These are phyloP conservation scores for Coniella lustricola DNA, from an alignment of 2,329 filamentous ascomycete genomes.

Conservation along the genomic window DNA sequence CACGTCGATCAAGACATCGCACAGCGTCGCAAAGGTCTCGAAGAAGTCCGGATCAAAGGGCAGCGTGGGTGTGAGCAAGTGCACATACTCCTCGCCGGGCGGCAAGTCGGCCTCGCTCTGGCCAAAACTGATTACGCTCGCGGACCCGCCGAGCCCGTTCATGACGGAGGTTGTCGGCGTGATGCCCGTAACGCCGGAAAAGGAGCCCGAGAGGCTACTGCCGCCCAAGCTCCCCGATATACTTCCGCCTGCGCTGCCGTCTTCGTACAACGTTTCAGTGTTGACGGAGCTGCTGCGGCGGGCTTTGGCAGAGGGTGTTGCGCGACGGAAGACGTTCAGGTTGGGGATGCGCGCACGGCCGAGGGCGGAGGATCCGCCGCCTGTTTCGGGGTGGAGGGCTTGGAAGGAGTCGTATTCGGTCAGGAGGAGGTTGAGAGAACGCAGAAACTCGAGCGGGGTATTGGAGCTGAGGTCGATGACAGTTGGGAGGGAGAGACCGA, in stretches of 20 bases:
- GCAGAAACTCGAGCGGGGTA: conserved; percentile 77
- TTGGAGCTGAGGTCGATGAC: conserved; percentile 82
- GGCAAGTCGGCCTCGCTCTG: conserved; percentile 59
- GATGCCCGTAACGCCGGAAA: not conserved
- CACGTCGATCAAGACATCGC: conserved; percentile 89
- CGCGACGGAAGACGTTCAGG: conserved; percentile 79
- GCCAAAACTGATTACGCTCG: conserved; percentile 49
- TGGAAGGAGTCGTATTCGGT: conserved; percentile 93
- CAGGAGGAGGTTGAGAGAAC: conserved; percentile 76
- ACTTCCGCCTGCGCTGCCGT: conserved; percentile 16
- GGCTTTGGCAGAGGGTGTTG: conserved; percentile 50
- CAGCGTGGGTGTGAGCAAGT: conserved; percentile 82
- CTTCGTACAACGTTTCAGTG: conserved; percentile 29
- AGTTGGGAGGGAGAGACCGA: conserved; percentile 84
- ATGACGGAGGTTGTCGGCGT: conserved; percentile 17
- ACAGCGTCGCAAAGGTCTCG: conserved; percentile 91
- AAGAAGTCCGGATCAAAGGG: conserved; percentile 97
- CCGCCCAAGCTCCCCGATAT: conserved; percentile 12
- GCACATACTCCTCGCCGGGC: conserved; percentile 79
- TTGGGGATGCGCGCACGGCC: conserved; percentile 73
- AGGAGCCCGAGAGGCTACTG: conserved; percentile 22
- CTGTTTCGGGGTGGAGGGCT: conserved; percentile 73
- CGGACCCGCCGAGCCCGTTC: conserved; percentile 26
- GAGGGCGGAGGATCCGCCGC: conserved; percentile 59
- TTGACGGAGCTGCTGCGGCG: conserved; percentile 42